Evolutionary conservation across 176 grass and related monocot genomes (phyloP).

Genomic region (Aegilops umbellulata): DNA sequence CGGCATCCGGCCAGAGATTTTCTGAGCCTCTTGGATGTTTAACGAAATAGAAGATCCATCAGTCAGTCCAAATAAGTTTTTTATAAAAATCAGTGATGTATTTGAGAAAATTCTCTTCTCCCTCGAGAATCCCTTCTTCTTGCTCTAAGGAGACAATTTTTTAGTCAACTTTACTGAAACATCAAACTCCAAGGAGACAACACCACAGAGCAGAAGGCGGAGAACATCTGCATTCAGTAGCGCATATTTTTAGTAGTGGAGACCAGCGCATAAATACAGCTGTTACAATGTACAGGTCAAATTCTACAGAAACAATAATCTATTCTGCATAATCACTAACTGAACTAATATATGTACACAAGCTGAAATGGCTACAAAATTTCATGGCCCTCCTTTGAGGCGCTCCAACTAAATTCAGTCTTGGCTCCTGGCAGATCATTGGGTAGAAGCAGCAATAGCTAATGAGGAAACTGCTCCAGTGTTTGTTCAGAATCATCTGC

Average conservation of each 20-base stretch:
- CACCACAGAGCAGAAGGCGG: neutral
- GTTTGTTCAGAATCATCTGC: constrained; percentile 11
- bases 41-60: too few species aligned
- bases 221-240: neutral
- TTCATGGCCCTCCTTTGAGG: constrained; percentile 25
- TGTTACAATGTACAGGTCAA: constrained; percentile 31
- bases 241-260: neutral
- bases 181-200: neutral
- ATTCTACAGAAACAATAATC: constrained; percentile 33
- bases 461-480: neutral
- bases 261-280: constrained; percentile 16
- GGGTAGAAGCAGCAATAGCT: constrained; percentile 13
- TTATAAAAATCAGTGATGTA: too few species aligned
- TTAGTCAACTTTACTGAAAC: neutral
- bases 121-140: too few species aligned
- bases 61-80: too few species aligned
- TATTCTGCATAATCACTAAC: constrained; percentile 27
- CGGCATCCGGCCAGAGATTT: too few species aligned
- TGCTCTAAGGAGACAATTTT: neutral
- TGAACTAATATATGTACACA: constrained; percentile 43
- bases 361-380: constrained; percentile 49
- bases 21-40: too few species aligned
- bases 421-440: constrained; percentile 15
- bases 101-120: too few species aligned
- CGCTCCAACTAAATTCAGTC: neutral